Evolutionary conservation across 352 stramenopile genomes (phyloP).

Genomic region (Phytophthora rubi): DNA sequence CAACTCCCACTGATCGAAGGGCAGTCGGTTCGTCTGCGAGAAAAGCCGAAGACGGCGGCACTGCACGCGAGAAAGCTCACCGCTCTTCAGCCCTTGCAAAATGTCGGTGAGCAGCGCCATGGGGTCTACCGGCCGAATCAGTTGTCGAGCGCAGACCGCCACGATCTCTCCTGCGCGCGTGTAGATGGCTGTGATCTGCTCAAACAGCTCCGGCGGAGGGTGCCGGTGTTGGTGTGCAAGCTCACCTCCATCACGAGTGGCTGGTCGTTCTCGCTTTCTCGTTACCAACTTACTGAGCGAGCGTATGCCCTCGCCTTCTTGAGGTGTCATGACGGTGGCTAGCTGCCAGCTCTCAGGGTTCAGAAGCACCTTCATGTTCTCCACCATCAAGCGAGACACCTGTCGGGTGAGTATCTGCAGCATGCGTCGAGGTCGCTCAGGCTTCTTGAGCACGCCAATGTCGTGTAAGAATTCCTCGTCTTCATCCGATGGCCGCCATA

Average conservation of each 20-base stretch:
- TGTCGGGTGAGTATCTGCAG: slow-evolving; percentile 61
- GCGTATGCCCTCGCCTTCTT: slow-evolving; percentile 11
- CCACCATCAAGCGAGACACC: slow-evolving; percentile 45
- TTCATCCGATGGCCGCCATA: slow-evolving; percentile 44
- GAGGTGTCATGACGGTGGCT: slow-evolving; percentile 37
- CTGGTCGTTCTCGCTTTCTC: slow-evolving; percentile 12
- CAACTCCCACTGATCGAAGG: slow-evolving; percentile 53
- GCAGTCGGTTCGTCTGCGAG: slow-evolving; percentile 53
- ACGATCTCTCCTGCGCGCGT: slow-evolving; percentile 55
- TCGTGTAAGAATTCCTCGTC: slow-evolving; percentile 48
- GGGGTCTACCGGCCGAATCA: slow-evolving; percentile 53
- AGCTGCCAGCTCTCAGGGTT: slow-evolving; percentile 62
- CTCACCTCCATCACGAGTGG: slow-evolving; percentile 2
- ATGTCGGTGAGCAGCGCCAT: slow-evolving; percentile 42
- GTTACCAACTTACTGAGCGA: slow-evolving; percentile 24
- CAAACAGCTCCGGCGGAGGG: slow-evolving; percentile 43
- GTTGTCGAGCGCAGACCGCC: slow-evolving; percentile 52
- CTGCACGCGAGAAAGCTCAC: slow-evolving; percentile 35
- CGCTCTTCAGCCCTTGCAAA: slow-evolving; percentile 38
- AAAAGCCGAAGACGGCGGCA: slow-evolving; percentile 66
- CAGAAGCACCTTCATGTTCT: slow-evolving; percentile 63
- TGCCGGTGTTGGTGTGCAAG: slow-evolving; percentile 4
- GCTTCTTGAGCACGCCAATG: slow-evolving; percentile 49
- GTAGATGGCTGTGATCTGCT: slow-evolving; percentile 61
- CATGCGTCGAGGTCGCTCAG: slow-evolving; percentile 51